Evolutionary conservation across 2,329 filamentous ascomycete genomes (phyloP), one percentile per base, ranked within the genome.

Genomic region (Aspergillus sp.): DNA sequence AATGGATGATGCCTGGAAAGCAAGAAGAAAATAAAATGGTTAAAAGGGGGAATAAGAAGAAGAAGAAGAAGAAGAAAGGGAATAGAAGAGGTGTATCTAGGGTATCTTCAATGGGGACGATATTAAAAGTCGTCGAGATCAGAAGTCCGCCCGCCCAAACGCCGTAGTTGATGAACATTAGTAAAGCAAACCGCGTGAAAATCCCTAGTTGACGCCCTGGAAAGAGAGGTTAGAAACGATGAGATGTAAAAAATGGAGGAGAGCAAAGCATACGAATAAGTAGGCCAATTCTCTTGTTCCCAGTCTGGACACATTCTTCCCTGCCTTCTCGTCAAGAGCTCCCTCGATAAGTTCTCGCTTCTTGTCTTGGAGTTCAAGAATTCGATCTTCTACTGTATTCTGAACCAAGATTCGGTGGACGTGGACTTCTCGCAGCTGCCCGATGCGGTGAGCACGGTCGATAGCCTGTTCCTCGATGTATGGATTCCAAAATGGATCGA

Each of bases 401-500:
- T 82, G 65, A 6, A 91, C 81, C 3, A 95, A 70, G 26, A 95
- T 78, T 4, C 88, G 83, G 61, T 95, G 89, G 1, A 96, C 85
- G 43, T 82, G 77, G 5, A 95, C 90, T 6, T 82, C 71, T 4
- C 77, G 76, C 52, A 75, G 70, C 68, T 96, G 90, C 1, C 90
- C 90, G 53, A 95, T 90, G 7, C 90, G 85, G 65, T 95, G 86
- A 2, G 90, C 88, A 19, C 90, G 85, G 62, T 95, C 90, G 40
- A 95, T 84, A 4, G 90, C 90, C 67, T 96, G 90, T 66, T 90
- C 88, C 68, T 95, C 90, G 39, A 94, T 86, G 60, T 86, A 95
- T 0, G 90, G 90, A 51, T 95, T 96, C 88, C 89, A 95, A 70
- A 94, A 95, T 0, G 90, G 90, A 61, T 95, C 90, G 60, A 95